A percentile compares a stretch with the other conserved stretches of the same genome.
Evolutionary conservation across 148 eudicot genomes (phyloP).

Genomic region (Heliamphora exappendiculata): DNA sequence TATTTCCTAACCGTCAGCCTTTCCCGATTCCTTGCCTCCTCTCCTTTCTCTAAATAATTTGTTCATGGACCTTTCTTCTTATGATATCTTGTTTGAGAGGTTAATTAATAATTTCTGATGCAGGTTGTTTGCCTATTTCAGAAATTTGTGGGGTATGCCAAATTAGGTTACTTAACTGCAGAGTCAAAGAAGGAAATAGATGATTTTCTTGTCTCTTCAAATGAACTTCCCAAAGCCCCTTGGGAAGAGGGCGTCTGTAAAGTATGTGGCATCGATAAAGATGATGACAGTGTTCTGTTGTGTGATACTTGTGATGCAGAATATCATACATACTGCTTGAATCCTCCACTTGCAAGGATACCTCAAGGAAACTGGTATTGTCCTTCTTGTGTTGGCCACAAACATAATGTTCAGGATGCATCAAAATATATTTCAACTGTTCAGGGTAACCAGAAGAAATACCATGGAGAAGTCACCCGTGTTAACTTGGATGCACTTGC

Average conservation of each 20-base stretch:
- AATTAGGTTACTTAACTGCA: slow-evolving; percentile 32
- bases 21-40: not conserved
- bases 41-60: not conserved
- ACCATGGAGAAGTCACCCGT: slow-evolving; percentile 39
- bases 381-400: slow-evolving; percentile 53
- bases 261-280: slow-evolving; percentile 67
- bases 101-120: slow-evolving; percentile 11
- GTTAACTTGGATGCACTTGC: slow-evolving; percentile 37
- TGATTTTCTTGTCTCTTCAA: slow-evolving; percentile 32
- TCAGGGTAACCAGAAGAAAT: slow-evolving; percentile 25
- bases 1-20: not conserved
- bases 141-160: slow-evolving; percentile 37
- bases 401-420: slow-evolving; percentile 15
- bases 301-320: slow-evolving; percentile 77
- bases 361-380: slow-evolving; percentile 82
- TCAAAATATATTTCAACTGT: slow-evolving; percentile 18
- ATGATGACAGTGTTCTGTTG: slow-evolving; percentile 58
- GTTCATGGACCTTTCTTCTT: not conserved
- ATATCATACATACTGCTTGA: slow-evolving; percentile 68
- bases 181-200: slow-evolving; percentile 42
- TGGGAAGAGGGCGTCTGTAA: slow-evolving; percentile 81
- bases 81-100: not conserved
- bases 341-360: slow-evolving; percentile 64
- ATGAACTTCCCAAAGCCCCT: slow-evolving; percentile 59
- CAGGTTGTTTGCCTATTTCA: slow-evolving; percentile 40